Evolutionary conservation across 345 rosid genomes (phyloP).

Genomic region (Geranium brycei): DNA sequence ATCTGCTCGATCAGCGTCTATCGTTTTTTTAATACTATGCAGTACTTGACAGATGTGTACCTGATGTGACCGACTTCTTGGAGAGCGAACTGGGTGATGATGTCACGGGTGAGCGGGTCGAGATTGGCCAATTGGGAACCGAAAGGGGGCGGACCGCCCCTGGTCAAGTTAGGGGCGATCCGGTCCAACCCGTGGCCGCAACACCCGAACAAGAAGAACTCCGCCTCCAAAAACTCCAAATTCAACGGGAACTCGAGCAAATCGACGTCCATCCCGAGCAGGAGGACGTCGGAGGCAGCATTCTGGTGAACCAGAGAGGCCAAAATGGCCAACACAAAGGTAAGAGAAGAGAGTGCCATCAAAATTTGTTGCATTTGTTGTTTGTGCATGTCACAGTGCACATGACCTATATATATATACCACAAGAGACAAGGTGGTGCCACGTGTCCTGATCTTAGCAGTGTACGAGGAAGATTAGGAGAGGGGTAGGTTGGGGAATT

Average conservation of each 20-base stretch:
- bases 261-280: constrained; percentile 27
- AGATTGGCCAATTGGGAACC: constrained; percentile 55
- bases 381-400: no score
- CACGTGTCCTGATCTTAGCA: no score
- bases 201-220: constrained; percentile 65
- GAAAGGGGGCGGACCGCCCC: constrained; percentile 61
- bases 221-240: constrained; percentile 84
- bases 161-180: constrained; percentile 46
- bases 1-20: no score
- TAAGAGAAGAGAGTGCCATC: constrained; percentile 1
- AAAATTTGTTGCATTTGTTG: constrained; percentile 7
- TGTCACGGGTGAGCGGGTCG: constrained; percentile 37
- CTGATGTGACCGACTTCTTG: constrained; percentile 94
- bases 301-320: background rate
- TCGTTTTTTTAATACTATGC: no score
- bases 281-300: background rate
- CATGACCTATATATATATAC: no score
- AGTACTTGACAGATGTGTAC: constrained; percentile 16
- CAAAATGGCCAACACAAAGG: background rate
- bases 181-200: constrained; percentile 65
- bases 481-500: no score
- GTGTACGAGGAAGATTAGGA: no score
- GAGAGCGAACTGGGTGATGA: constrained; percentile 57
- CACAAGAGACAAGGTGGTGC: no score
- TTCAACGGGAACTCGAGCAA: constrained; percentile 74